Percentiles rank a stretch among this genome's conserved stretches.
phyloP scores from a whole-genome alignment of 2,329 filamentous ascomycete species.

The Sporothrix inflata region DNA sequence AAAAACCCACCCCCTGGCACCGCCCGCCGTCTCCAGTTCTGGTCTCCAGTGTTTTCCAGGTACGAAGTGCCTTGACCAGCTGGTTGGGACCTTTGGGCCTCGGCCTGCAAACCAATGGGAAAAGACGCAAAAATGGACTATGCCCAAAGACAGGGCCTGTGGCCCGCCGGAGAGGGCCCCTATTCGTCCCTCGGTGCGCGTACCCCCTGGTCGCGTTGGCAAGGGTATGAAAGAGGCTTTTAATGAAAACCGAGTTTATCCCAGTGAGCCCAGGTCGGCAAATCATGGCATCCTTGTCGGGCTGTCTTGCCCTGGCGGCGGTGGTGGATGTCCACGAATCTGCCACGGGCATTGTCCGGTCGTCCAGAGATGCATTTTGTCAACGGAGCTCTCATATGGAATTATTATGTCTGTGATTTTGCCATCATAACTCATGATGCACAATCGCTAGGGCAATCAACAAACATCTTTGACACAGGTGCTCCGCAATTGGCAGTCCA shows the following conservation, averaged over 20 bases:
- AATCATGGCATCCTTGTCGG: neutral
- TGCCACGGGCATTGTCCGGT: too few relatives aligned
- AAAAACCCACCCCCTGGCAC: conserved; percentile 3
- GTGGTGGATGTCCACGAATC: too few relatives aligned
- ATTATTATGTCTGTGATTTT: neutral
- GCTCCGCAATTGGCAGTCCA: neutral
- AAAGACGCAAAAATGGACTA: neutral
- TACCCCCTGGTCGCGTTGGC: neutral
- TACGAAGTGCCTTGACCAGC: neutral
- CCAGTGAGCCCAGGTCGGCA: neutral
- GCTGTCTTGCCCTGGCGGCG: too few relatives aligned
- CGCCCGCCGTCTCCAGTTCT: conserved; percentile 17
- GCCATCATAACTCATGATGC: neutral
- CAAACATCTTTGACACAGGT: too few relatives aligned
- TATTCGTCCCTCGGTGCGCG: neutral
- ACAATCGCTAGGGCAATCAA: neutral
- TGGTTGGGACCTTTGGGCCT: neutral
- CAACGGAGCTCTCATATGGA: neutral
- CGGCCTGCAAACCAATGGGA: neutral
- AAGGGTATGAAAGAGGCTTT: neutral
- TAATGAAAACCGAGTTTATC: neutral
- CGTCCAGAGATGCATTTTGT: neutral
- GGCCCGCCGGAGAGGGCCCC: conserved; percentile 15
- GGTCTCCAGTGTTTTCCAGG: neutral
- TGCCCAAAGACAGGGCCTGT: neutral